Base-by-base conservation (phyloP, 192 early-diverging fungal genomes). In the Oehlia diaphana region DNA sequence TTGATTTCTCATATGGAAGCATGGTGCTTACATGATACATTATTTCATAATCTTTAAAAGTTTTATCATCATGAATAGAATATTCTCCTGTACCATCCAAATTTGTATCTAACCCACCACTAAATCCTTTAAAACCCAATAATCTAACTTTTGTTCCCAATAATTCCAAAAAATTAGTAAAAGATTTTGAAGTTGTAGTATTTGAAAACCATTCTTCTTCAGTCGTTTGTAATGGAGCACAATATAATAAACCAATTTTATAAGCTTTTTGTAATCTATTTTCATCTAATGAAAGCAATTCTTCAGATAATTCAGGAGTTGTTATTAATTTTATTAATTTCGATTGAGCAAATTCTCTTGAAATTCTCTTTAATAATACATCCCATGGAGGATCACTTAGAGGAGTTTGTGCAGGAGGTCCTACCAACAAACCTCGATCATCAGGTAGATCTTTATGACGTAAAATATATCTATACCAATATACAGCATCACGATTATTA, bases 131-230 rank as follows among this genome's bases (percentile, higher is more conserved):
- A 85, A 93, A 95, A 0, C 93, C 93, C 31, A 88, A 84, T 44
- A 95, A 81, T 63, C 91, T 84, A 10, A 94, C 91, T n/a, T 88
- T 90, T 16, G 91, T 86, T 2, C 93, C 93, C 26, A 95, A 81
- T 63, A 92, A 91, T 37, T 89, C 83, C 63, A 95, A 84, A 78
- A 95, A 95, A 33, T 87, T 80, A 47, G 92, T 86, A 81, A 89
- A 89, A 26, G 81, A 72, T 13, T 85, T 84, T 0, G 93, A 83
- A 79, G 86, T 86, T 72, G 86, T 81, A 64, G 87, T 78, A 82
- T 95, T 95, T 33, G 84, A 81, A 76, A 95, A 91, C 93, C 92
- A 93, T 76, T 95, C 92, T 69, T 92, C 91, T 82, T 95, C 94
- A 47, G 84, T 91, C 28, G 87, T 87, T 81, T 95, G 94, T 9